A percentile compares a stretch with the other conserved stretches of the same genome.
phyloP scores from a whole-genome alignment of 768 basidiomycete genomes.

The Mycena albidolilacea region DNA sequence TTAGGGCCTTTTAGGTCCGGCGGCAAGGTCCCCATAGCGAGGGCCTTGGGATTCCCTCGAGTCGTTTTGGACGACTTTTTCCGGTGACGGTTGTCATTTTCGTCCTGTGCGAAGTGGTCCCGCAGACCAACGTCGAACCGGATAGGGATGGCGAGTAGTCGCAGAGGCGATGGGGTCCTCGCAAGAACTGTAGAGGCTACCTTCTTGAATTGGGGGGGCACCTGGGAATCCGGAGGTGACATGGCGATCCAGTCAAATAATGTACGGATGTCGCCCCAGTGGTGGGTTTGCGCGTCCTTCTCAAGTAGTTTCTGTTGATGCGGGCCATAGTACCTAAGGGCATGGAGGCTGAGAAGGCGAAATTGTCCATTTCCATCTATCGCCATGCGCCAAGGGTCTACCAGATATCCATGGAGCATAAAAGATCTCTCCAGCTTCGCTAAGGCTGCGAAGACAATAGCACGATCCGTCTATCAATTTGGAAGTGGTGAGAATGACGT shows the following conservation, averaged over 20 bases:
- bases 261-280: not conserved
- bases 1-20: not conserved
- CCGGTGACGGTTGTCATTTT: not conserved
- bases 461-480: constrained; percentile 28
- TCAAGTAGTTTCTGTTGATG: constrained; percentile 19
- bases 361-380: constrained; percentile 24
- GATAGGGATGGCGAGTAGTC: not conserved
- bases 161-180: constrained; percentile 11
- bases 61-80: constrained; percentile 1
- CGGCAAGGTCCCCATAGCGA: constrained; percentile 4
- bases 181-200: constrained; percentile 12
- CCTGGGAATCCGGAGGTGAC: not conserved
- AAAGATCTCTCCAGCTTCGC: constrained; percentile 31
- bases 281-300: constrained; percentile 1
- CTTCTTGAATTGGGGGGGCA: not conserved
- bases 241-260: not conserved
- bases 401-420: not conserved
- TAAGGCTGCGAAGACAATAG: constrained; percentile 31
- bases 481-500: too few species aligned
- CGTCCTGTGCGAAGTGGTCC: too few species aligned
- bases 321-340: not conserved
- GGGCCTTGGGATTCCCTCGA: constrained; percentile 11
- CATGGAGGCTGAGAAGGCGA: not conserved
- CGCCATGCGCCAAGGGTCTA: not conserved
- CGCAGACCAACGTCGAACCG: not conserved